These are phyloP conservation scores for Pythium sp. DNA, from an alignment of 352 stramenopile genomes.

Conservation along the genomic window DNA sequence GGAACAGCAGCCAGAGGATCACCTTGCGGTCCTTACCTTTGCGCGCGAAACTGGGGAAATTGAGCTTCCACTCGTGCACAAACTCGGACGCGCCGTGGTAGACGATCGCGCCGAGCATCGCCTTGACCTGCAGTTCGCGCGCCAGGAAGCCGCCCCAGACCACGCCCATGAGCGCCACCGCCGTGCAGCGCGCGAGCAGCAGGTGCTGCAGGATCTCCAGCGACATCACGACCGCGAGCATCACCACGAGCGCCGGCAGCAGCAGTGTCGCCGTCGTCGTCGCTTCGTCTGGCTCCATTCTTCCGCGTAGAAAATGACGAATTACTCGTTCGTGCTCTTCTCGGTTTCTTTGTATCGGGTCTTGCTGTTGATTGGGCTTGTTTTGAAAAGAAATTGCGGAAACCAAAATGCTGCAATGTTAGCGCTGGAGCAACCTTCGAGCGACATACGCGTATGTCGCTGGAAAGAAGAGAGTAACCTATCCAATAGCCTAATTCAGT, in stretches of 20 bases:
- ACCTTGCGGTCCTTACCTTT: slow-evolving; percentile 30
- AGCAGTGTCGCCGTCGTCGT: slow-evolving; percentile 9
- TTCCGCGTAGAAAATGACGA: not conserved
- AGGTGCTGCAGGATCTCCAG: slow-evolving; percentile 63
- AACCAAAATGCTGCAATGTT: slow-evolving; percentile 2
- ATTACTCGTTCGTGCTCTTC: not conserved
- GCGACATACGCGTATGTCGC: not conserved
- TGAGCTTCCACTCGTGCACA: slow-evolving; percentile 29
- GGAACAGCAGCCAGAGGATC: slow-evolving; percentile 52
- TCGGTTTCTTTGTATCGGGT: not conserved
- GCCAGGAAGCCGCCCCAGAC: slow-evolving; percentile 36
- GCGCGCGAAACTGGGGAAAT: slow-evolving; percentile 37
- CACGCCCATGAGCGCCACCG: slow-evolving; percentile 33
- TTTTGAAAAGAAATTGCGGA: not conserved
- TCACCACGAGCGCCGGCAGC: slow-evolving; percentile 48
- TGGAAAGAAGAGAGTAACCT: not conserved
- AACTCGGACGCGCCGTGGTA: slow-evolving; percentile 42
- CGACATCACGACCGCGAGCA: slow-evolving; percentile 40
- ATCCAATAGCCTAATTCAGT: not conserved
- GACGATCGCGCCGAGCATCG: slow-evolving; percentile 37
- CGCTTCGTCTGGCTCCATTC: slow-evolving; percentile 4
- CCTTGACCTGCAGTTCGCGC: slow-evolving; percentile 37
- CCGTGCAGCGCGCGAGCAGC: slow-evolving; percentile 38
- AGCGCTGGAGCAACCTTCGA: slow-evolving; percentile 7
- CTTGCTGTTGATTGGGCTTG: not conserved